These are phyloP conservation scores for Verticillium klebahnii DNA, from an alignment of 2,329 filamentous ascomycete species.

Conservation along the genomic window DNA sequence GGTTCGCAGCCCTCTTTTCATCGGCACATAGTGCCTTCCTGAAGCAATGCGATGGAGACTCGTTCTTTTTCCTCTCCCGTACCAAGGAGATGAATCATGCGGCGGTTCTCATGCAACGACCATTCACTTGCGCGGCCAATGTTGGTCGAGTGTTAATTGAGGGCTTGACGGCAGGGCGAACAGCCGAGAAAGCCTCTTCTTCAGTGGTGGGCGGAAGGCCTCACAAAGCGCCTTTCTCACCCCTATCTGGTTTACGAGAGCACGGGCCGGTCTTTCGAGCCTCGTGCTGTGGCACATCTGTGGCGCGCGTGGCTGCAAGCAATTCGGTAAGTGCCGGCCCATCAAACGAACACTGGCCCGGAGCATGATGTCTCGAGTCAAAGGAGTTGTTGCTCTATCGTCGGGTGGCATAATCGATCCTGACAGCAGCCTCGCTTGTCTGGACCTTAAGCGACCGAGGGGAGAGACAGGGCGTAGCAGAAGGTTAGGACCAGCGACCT, in stretches of 20 bases:
- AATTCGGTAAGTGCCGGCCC: background rate
- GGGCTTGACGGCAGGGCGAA: background rate
- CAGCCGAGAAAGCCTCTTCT: background rate
- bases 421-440: background rate
- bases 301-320: background rate
- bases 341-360: background rate
- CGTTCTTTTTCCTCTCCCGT: background rate
- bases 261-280: background rate
- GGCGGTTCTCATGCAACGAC: background rate
- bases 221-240: background rate
- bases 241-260: background rate
- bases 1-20: background rate
- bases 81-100: background rate
- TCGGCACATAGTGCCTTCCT: background rate
- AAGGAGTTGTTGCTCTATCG: background rate
- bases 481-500: background rate
- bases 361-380: background rate
- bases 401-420: background rate
- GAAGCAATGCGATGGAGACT: background rate
- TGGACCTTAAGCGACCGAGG: background rate
- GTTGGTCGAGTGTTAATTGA: background rate
- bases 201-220: background rate
- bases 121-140: background rate
- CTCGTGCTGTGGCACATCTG: background rate
- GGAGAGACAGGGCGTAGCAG: background rate